These are phyloP conservation scores for Triglochin maritima DNA, from an alignment of 106 monocot species.

Conservation along the genomic window DNA sequence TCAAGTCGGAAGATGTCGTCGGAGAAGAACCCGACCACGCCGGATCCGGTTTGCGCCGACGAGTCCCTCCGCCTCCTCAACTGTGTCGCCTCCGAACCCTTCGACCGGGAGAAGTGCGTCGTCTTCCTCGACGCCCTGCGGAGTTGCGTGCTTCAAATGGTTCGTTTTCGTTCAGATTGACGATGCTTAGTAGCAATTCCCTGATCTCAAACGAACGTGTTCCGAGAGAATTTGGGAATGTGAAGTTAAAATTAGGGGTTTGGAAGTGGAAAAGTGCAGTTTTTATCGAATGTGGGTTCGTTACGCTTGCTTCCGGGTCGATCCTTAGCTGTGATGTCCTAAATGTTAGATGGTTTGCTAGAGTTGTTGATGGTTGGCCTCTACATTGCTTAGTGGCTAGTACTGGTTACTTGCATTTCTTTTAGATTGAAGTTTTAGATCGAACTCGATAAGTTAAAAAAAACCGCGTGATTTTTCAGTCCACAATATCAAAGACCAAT, in stretches of 20 bases:
- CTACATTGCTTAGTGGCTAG: too few relatives aligned
- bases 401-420: too few relatives aligned
- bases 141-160: conserved; percentile 30
- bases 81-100: conserved; percentile 28
- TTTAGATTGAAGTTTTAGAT: too few relatives aligned
- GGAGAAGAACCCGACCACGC: conserved; percentile 9
- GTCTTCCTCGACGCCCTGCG: conserved; percentile 34
- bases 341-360: too few relatives aligned
- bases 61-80: conserved; percentile 54
- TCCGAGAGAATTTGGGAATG: neutral
- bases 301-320: too few relatives aligned
- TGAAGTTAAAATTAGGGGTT: neutral
- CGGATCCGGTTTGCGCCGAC: conserved; percentile 35
- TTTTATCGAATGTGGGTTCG: too few relatives aligned
- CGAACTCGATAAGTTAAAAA: too few relatives aligned
- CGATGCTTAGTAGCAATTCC: neutral
- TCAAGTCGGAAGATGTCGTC: neutral
- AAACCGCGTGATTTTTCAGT: too few relatives aligned
- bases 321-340: too few relatives aligned
- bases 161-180: neutral
- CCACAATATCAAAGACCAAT: too few relatives aligned
- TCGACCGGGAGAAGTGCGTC: conserved; percentile 39
- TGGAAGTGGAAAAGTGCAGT: too few relatives aligned
- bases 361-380: too few relatives aligned
- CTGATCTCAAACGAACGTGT: neutral